Evolutionary conservation across 495 filamentous ascomycete species (phyloP).

Genomic region (Annulohypoxylon bovei): DNA sequence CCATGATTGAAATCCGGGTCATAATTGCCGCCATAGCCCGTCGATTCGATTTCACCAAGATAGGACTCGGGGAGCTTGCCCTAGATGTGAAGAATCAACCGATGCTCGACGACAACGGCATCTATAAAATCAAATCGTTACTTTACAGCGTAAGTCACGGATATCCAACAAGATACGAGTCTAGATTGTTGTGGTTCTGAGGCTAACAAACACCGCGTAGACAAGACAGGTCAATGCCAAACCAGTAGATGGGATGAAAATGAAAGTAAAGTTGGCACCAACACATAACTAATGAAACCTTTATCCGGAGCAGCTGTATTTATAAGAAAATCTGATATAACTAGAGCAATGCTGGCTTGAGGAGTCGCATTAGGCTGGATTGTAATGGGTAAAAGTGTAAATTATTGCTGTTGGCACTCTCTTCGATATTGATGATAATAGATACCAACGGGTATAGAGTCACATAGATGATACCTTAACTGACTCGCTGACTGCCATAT

Average conservation of each 20-base stretch:
- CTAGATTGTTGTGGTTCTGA: background rate
- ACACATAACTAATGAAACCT: background rate
- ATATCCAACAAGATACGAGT: no score
- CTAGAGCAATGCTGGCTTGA: no score
- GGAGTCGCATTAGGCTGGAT: no score
- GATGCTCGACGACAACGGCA: slow-evolving; percentile 8
- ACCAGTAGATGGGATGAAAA: slow-evolving; percentile 46
- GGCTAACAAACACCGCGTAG: slow-evolving; percentile 17
- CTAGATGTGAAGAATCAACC: slow-evolving; percentile 8
- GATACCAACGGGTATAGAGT: no score
- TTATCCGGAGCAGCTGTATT: no score
- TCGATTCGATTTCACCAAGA: slow-evolving; percentile 56
- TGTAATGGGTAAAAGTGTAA: no score
- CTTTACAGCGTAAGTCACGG: slow-evolving; percentile 61
- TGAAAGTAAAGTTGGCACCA: slow-evolving; percentile 41
- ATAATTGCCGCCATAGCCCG: slow-evolving; percentile 52
- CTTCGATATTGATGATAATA: no score
- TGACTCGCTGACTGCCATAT: no score
- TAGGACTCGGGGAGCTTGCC: slow-evolving; percentile 53
- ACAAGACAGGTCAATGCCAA: slow-evolving; percentile 47
- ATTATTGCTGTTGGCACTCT: no score
- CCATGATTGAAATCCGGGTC: slow-evolving; percentile 53
- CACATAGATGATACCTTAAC: no score
- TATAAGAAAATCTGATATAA: no score
- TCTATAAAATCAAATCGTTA: slow-evolving; percentile 51